Percentiles rank a stretch among this genome's conserved stretches.
Conservation (phyloP, 202 grass and related monocot genomes). For the Digitaria exilis region DNA sequence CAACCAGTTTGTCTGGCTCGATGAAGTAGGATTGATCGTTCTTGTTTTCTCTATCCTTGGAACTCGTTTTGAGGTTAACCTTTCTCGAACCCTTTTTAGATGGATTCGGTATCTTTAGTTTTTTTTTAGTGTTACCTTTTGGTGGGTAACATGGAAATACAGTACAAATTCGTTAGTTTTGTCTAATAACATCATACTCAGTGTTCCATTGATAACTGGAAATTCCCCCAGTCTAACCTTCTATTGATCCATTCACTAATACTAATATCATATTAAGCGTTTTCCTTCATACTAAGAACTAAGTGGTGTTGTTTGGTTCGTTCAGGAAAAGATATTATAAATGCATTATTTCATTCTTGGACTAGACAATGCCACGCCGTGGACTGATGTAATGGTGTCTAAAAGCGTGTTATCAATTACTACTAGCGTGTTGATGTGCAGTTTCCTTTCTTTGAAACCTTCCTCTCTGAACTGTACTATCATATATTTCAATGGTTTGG, state of each 20-base stretch:
- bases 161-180: not conserved
- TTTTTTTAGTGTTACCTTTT: not conserved
- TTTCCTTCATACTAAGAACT: not conserved
- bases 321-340: not conserved
- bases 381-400: not conserved
- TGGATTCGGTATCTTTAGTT: not conserved
- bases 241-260: not conserved
- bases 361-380: not conserved
- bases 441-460: conserved; percentile 30
- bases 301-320: not conserved
- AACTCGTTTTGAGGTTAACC: not conserved
- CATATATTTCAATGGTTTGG: conserved; percentile 27
- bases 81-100: not conserved
- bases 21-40: conserved; percentile 7
- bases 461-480: not conserved
- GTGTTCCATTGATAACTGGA: not conserved
- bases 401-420: not conserved
- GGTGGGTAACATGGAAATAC: not conserved
- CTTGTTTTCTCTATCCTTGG: conserved; percentile 9
- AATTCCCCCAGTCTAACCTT: not conserved
- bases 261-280: not conserved
- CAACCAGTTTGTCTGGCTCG: not conserved
- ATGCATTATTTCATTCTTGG: not conserved
- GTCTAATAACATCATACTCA: not conserved
- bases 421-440: not conserved